Percentiles rank a stretch among this genome's conserved stretches.
Evolutionary conservation across 2,329 filamentous ascomycete genomes (phyloP).

Genomic region (Basipetospora chlamydospora): DNA sequence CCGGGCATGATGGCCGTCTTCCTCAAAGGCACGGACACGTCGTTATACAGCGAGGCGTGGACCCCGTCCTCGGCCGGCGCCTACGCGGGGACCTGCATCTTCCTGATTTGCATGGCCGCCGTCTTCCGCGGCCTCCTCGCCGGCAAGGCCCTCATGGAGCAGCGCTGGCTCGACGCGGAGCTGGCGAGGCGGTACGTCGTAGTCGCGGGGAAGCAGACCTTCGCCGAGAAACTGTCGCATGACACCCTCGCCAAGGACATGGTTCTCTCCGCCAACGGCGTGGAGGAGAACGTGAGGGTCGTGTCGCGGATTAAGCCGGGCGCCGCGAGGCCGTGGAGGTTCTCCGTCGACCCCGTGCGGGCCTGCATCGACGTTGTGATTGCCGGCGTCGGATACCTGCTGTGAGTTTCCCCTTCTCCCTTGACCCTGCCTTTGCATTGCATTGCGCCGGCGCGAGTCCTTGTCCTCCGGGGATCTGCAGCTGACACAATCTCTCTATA

Average conservation of each 20-base stretch:
- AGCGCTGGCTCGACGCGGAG: constrained; percentile 55
- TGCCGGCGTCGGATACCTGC: constrained; percentile 66
- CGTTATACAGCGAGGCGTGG: constrained; percentile 52
- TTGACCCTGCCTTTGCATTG: not conserved
- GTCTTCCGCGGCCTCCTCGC: constrained; percentile 59
- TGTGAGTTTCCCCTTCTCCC: constrained; percentile 44
- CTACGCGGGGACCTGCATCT: constrained; percentile 86
- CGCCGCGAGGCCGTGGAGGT: constrained; percentile 56
- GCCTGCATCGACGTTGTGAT: constrained; percentile 57
- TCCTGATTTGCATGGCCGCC: constrained; percentile 63
- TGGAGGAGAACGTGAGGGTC: constrained; percentile 68
- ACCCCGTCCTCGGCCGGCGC: constrained; percentile 52
- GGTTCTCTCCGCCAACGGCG: constrained; percentile 57
- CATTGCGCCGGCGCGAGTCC: not conserved
- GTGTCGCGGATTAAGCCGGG: constrained; percentile 39
- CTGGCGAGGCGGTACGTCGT: constrained; percentile 63
- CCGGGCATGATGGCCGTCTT: constrained; percentile 40
- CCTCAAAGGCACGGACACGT: constrained; percentile 35
- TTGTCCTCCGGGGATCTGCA: constrained; percentile 6
- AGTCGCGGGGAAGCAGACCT: constrained; percentile 47
- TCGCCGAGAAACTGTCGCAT: constrained; percentile 42
- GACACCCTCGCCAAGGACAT: constrained; percentile 50
- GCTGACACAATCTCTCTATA: constrained; percentile 21
- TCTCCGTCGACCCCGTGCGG: constrained; percentile 64
- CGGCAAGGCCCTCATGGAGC: constrained; percentile 47